A percentile compares a stretch with the other conserved stretches of the same genome.
Conservation (phyloP, 78 protist species). For the Ministeria vibrans region DNA sequence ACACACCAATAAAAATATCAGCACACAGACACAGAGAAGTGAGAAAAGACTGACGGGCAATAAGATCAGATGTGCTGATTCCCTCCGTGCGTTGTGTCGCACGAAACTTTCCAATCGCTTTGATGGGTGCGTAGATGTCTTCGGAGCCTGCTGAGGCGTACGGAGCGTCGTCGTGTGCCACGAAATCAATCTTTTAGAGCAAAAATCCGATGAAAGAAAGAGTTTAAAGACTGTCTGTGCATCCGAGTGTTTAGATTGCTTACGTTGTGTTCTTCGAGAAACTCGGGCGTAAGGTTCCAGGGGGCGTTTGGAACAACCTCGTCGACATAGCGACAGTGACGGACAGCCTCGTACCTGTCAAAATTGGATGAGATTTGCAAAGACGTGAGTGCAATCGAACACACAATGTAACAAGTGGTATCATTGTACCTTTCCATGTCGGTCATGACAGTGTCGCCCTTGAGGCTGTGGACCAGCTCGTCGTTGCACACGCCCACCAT, state of each 20-base stretch:
- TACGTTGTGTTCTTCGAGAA: constrained; percentile 38
- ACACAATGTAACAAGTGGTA: no score
- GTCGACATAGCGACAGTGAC: constrained; percentile 72
- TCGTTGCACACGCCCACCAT: constrained; percentile 74
- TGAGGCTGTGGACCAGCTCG: constrained; percentile 43
- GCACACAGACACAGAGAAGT: no score
- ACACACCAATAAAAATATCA: no score
- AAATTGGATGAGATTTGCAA: no score
- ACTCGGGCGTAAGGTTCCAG: constrained; percentile 62
- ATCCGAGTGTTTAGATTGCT: no score
- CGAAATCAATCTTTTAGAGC: constrained; percentile 42
- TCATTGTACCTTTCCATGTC: no score
- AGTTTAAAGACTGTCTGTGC: no score
- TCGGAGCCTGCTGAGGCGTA: constrained; percentile 50
- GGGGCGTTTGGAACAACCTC: constrained; percentile 67
- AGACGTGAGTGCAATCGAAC: no score
- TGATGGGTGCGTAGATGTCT: constrained; percentile 54
- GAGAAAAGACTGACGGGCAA: no score
- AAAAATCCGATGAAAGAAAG: not conserved
- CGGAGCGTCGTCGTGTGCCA: constrained; percentile 63
- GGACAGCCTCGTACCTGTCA: constrained; percentile 59
- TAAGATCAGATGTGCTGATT: constrained; percentile 61
- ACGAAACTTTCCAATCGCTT: constrained; percentile 52
- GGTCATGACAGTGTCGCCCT: not conserved
- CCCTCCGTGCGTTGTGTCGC: constrained; percentile 58